Percentiles rank a stretch among this genome's conserved stretches.
Evolutionary conservation across 306 rosid species (phyloP).

Genomic region (Cercis canadensis): DNA sequence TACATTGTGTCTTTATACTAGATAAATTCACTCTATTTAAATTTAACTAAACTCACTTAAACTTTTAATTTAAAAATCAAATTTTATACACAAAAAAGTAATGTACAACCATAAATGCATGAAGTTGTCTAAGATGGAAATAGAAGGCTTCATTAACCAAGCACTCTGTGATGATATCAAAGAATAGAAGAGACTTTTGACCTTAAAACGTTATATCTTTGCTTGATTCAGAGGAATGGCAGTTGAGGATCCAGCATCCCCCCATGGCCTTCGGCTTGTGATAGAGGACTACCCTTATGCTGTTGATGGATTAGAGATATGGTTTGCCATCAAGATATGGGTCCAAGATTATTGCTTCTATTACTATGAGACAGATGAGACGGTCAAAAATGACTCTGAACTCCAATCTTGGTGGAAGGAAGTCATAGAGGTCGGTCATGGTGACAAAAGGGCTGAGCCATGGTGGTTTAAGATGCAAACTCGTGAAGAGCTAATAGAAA

Average conservation of each 20-base stretch:
- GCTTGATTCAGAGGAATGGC: conserved; percentile 72
- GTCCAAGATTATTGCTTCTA: conserved; percentile 53
- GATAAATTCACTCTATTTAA: too few relatives aligned
- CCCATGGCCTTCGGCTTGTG: conserved; percentile 48
- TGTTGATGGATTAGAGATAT: conserved; percentile 63
- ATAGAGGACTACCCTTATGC: conserved; percentile 66
- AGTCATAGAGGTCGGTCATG: conserved; percentile 55
- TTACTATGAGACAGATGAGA: conserved; percentile 47
- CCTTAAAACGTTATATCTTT: not conserved
- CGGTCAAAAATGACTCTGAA: conserved; percentile 40
- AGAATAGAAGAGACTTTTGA: conserved; percentile 38
- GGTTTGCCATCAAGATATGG: conserved; percentile 67
- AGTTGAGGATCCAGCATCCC: conserved; percentile 44
- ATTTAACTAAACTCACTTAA: too few relatives aligned
- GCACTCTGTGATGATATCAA: too few relatives aligned
- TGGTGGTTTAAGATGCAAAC: conserved; percentile 68
- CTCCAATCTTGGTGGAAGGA: conserved; percentile 74
- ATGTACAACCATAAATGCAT: too few relatives aligned
- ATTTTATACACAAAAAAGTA: too few relatives aligned
- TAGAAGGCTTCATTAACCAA: too few relatives aligned
- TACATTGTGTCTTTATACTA: too few relatives aligned
- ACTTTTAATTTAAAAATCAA: too few relatives aligned
- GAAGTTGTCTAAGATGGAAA: too few relatives aligned
- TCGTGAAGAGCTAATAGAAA: conserved; percentile 47
- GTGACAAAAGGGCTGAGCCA: conserved; percentile 57